Evolutionary conservation across 2,329 filamentous ascomycete genomes (phyloP).

Genomic region (Mycosphaerella sp.): DNA sequence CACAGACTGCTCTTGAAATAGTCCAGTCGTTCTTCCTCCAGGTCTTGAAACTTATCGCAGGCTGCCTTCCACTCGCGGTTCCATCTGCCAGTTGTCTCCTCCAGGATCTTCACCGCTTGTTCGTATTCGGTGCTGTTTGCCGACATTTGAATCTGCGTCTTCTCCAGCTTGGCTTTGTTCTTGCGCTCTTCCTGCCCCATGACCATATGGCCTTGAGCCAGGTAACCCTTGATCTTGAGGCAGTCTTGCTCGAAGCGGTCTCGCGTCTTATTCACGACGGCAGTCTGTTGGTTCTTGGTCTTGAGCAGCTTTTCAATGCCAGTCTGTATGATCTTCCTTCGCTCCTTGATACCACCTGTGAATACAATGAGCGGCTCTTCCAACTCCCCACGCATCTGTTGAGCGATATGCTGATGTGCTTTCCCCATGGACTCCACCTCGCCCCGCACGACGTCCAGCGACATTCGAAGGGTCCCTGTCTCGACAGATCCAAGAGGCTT

Average conservation of each 20-base stretch:
- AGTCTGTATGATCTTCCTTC: constrained; percentile 90
- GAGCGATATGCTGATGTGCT: constrained; percentile 80
- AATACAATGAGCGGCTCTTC: constrained; percentile 92
- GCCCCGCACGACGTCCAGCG: constrained; percentile 77
- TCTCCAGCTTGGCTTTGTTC: constrained; percentile 97
- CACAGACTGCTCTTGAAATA: constrained; percentile 97
- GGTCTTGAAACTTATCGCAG: constrained; percentile 96
- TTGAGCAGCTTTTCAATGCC: constrained; percentile 94
- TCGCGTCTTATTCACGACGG: constrained; percentile 85
- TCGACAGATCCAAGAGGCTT: constrained; percentile 88
- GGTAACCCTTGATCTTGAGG: constrained; percentile 94
- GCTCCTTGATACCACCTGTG: constrained; percentile 89
- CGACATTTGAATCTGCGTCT: constrained; percentile 93
- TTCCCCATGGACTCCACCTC: constrained; percentile 94
- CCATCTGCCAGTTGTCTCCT: constrained; percentile 93
- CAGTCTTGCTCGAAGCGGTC: constrained; percentile 98
- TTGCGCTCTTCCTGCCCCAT: constrained; percentile 99
- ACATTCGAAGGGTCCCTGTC: constrained; percentile 71
- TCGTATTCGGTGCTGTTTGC: constrained; percentile 92
- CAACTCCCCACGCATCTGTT: constrained; percentile 91
- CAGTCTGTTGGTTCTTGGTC: constrained; percentile 84
- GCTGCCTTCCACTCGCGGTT: constrained; percentile 98
- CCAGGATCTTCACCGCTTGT: constrained; percentile 80
- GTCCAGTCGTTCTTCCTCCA: constrained; percentile 93
- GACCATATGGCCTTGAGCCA: constrained; percentile 98